A percentile compares a stretch with the other conserved stretches of the same genome.
These are phyloP conservation scores for Backusella mclennaniae DNA, from an alignment of 192 early-diverging fungal species.

Conservation along the genomic window DNA sequence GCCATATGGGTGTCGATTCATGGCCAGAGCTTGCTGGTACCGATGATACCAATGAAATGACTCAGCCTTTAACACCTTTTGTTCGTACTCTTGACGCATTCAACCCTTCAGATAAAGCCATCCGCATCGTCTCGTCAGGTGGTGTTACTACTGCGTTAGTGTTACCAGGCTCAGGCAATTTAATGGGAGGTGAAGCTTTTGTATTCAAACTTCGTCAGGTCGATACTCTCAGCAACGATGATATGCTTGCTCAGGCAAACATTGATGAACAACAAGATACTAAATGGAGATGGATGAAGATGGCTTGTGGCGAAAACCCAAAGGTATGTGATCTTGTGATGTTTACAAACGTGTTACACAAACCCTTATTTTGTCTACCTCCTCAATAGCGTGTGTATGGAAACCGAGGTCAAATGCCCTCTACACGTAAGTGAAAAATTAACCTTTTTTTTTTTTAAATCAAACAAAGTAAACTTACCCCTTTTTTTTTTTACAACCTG, in stretches of 20 bases:
- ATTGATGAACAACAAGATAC: slow-evolving; percentile 46
- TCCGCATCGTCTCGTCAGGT: slow-evolving; percentile 61
- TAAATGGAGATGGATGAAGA: slow-evolving; percentile 73
- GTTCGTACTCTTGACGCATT: slow-evolving; percentile 69
- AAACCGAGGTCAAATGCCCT: slow-evolving; percentile 32
- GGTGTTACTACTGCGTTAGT: slow-evolving; percentile 76
- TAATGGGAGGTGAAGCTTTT: slow-evolving; percentile 78
- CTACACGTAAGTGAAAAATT: slow-evolving; percentile 39
- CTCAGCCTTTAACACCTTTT: slow-evolving; percentile 57
- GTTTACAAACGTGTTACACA: background rate
- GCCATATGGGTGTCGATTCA: slow-evolving; percentile 64
- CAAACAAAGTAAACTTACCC: background rate
- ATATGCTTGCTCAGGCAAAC: slow-evolving; percentile 57
- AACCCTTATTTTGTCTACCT: background rate
- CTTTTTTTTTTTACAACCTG: background rate
- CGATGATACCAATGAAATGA: slow-evolving; percentile 68
- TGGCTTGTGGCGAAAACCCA: slow-evolving; percentile 84
- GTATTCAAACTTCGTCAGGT: slow-evolving; percentile 62
- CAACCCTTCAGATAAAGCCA: slow-evolving; percentile 60
- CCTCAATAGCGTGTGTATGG: slow-evolving; percentile 10
- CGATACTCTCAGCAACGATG: slow-evolving; percentile 53
- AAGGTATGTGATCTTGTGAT: slow-evolving; percentile 32
- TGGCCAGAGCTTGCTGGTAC: slow-evolving; percentile 61
- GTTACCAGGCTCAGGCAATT: slow-evolving; percentile 69
- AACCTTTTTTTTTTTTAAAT: background rate